These are phyloP conservation scores for Saccharomyces hybrid DNA, from an alignment of 1,139 yeast species.

Conservation along the genomic window DNA sequence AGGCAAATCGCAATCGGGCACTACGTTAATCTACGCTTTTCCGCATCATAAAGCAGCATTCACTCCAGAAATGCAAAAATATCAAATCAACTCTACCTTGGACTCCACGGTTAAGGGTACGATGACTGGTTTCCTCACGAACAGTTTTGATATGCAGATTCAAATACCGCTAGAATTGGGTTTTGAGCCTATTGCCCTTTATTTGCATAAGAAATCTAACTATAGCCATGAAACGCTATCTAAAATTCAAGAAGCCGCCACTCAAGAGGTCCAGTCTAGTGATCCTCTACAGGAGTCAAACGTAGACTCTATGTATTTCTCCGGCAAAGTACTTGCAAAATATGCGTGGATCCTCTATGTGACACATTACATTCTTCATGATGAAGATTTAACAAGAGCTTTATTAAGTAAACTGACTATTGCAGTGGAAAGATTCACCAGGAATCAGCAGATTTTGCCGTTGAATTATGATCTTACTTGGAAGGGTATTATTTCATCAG, in stretches of 20 bases:
- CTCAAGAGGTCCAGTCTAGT: constrained; percentile 39
- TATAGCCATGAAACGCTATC: constrained; percentile 37
- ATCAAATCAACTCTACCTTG: constrained; percentile 36
- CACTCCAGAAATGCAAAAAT: constrained; percentile 18
- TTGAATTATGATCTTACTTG: constrained; percentile 59
- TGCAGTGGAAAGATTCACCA: constrained; percentile 54
- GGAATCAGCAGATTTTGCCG: constrained; percentile 48
- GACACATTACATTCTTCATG: constrained; percentile 48
- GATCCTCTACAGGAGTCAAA: constrained; percentile 55
- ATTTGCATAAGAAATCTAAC: constrained; percentile 31
- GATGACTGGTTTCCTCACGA: constrained; percentile 52
- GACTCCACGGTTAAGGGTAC: constrained; percentile 66
- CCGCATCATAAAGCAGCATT: constrained; percentile 62
- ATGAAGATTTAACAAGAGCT: constrained; percentile 38
- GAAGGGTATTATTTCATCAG: constrained; percentile 69
- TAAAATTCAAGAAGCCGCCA: constrained; percentile 44
- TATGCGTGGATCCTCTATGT: constrained; percentile 67
- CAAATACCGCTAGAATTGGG: constrained; percentile 44
- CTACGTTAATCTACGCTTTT: constrained; percentile 43
- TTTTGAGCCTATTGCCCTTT: constrained; percentile 55
- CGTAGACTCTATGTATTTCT: constrained; percentile 66
- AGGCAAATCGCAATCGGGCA: constrained; percentile 35
- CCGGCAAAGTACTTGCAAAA: constrained; percentile 68
- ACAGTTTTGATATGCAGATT: constrained; percentile 39
- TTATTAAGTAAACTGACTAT: constrained; percentile 46